These are phyloP conservation scores for Erythrophleum fordii DNA, from an alignment of 306 rosid species.

Conservation along the genomic window DNA sequence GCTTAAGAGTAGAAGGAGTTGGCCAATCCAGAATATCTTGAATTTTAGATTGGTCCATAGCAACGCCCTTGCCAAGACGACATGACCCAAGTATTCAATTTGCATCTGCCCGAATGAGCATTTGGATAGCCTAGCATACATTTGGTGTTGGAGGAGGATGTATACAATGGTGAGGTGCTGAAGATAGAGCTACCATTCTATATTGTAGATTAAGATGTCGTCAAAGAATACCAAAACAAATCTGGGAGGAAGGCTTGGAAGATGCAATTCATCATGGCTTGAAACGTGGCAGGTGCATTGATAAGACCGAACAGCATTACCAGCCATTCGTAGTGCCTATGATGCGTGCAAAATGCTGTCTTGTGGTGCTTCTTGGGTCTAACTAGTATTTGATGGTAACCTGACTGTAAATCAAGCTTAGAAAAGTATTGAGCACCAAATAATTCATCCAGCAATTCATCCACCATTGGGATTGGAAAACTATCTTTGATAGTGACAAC, in stretches of 20 bases:
- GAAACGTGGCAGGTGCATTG: neutral
- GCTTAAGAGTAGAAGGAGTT: neutral
- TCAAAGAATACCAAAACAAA: neutral
- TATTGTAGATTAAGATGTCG: neutral
- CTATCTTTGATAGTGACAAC: neutral
- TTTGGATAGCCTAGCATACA: neutral
- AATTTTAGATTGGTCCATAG: neutral
- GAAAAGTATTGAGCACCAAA: neutral
- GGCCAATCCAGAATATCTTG: neutral
- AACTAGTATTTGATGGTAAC: neutral
- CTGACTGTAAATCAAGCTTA: neutral
- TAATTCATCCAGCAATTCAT: neutral
- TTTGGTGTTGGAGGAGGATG: neutral
- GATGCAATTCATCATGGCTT: neutral
- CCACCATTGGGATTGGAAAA: neutral
- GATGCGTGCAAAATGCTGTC: neutral
- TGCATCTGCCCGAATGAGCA: neutral
- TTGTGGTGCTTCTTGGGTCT: neutral
- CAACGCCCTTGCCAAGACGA: rapidly evolving
- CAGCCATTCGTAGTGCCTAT: too few species aligned
- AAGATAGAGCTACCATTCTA: rapidly evolving
- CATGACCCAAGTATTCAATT: neutral
- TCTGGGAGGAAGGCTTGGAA: neutral
- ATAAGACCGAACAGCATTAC: neutral
- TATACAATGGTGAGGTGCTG: neutral